These are phyloP conservation scores for Lichtheimia hyalospora DNA, from an alignment of 371 early-diverging fungal species.

Conservation along the genomic window DNA sequence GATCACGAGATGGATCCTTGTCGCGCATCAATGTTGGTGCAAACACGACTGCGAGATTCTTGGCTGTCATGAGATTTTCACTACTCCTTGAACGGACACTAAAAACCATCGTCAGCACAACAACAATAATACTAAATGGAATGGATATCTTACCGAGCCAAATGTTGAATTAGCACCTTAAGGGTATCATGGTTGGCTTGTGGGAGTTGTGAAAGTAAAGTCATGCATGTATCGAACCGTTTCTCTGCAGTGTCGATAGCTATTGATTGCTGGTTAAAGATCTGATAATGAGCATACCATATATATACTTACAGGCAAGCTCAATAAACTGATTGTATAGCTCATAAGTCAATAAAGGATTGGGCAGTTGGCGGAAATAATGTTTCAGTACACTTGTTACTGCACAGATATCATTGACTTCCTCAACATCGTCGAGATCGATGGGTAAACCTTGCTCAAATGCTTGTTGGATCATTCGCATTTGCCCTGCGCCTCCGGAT, in stretches of 20 bases:
- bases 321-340: slow-evolving; percentile 78
- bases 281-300: neutral
- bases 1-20: slow-evolving; percentile 64
- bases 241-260: slow-evolving; percentile 14
- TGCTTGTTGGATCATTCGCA: slow-evolving; percentile 59
- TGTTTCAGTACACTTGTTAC: slow-evolving; percentile 94
- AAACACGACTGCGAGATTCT: slow-evolving; percentile 91
- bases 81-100: slow-evolving; percentile 56
- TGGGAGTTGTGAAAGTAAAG: slow-evolving; percentile 29
- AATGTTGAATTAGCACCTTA: slow-evolving; percentile 28
- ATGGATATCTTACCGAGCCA: slow-evolving; percentile 28
- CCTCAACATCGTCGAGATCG: slow-evolving; percentile 52
- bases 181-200: slow-evolving; percentile 48
- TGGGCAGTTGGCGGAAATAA: slow-evolving; percentile 90
- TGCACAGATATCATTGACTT: slow-evolving; percentile 65
- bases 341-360: slow-evolving; percentile 86
- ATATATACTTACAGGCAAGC: slow-evolving; percentile 46
- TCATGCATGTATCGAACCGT: neutral
- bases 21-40: slow-evolving; percentile 87
- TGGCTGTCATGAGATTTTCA: slow-evolving; percentile 83
- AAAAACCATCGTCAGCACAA: neutral
- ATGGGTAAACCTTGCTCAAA: slow-evolving; percentile 51
- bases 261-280: neutral
- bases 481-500: slow-evolving; percentile 87
- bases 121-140: neutral